Base-by-base conservation (phyloP, 2,329 filamentous ascomycete species). In the Phialophora macrospora region DNA sequence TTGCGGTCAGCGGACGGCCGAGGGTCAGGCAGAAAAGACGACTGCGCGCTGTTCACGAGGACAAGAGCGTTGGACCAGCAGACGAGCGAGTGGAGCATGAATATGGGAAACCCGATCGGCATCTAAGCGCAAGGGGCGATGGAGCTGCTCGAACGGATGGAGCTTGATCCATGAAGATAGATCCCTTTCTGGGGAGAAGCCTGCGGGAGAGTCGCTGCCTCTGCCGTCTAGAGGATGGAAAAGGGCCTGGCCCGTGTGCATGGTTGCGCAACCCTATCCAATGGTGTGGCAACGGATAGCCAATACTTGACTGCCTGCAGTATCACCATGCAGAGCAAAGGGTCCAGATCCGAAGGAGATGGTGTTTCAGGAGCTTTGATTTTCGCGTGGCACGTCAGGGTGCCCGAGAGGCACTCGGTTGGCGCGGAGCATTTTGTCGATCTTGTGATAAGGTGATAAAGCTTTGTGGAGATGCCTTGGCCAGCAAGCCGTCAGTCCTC, bases 61-160 rank as follows among this genome's bases (percentile, higher is more conserved):
- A 57, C 56, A 68, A 67, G 59, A 65, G 52, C 54, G 62, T 60
- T 60, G 28, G 56, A 55, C 64, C 61, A 65, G 34, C 62, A 66
- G 61, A 65, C 49, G 60, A 62, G 62, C 49, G 20, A 56, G 65
- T 66, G 65, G 62, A 67, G 56, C 63, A 64, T 64, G 60, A n/a
- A 55, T 65, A 71, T 66, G 66, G 64, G 63, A 66, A 57, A 66
- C 32, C 62, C 60, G 67, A 69, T 69, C 67, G 65, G 32, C 63
- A 69, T 64, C 67, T 69, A 69, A 69, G 67, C 67, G 67, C 67
- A 66, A 69, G 67, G 67, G 66, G 67, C 14, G 17, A 58, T 32
- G 52, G 52, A 55, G 28, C n/a, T 3, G 26, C 34, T 32, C 52
- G 28, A 20, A 24, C 57, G 54, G 48, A 57, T 46, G 34, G 59